Base-by-base conservation (phyloP, 2,329 filamentous ascomycete species). In the Bimuria novae-zelandiae region DNA sequence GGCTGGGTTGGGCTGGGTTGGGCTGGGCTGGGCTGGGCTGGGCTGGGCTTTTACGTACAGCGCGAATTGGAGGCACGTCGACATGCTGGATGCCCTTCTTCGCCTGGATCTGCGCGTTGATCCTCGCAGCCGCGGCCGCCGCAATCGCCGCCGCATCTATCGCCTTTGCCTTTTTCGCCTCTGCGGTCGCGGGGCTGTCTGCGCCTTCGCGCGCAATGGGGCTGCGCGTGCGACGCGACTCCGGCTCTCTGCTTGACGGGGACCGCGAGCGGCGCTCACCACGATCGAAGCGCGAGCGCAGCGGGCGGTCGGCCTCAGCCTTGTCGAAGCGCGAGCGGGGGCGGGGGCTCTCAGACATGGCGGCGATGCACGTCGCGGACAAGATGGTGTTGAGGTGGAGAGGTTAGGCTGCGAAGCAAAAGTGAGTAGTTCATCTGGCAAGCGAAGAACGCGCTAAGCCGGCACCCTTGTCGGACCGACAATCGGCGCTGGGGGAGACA, bases 251-350 rank as follows among this genome's bases (percentile, higher is more conserved):
- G 54, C 77, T 76, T 22, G 85, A 83, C 19, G 92, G 89, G 53
- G 94, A 97, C 65, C 94, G 89, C 33, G 68, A 70, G 65, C 92
- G 86, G 49, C 68, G 67, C 33, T 36, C 33, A 8, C 33, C 33
- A 17, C 33, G 33, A 76, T 97, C 93, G 75, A 96, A 97, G 71
- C 92, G 85, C 44, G 92, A 95, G 37, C 65, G 67, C 23, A 57
- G 46, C n/a, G 83, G 71, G 57, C 75, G 74, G 68, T 87, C 88
- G 52, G 89, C 85, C 69, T 94, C 90, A 41, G 87, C 94, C 75
- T 95, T 90, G 72, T 97, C 93, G 76, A 97, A 97, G 74, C 93
- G 91, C 69, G 92, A 96, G 57, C 92, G 89, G 80, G 96, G 96
- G 55, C 87, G 84, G 63, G 92, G 89, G 59, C 88, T 82, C 67